Percentiles rank a stretch among this genome's conserved stretches.
These are phyloP conservation scores for Penicillium sp. DNA, from an alignment of 2,329 filamentous ascomycete species.

Conservation along the genomic window DNA sequence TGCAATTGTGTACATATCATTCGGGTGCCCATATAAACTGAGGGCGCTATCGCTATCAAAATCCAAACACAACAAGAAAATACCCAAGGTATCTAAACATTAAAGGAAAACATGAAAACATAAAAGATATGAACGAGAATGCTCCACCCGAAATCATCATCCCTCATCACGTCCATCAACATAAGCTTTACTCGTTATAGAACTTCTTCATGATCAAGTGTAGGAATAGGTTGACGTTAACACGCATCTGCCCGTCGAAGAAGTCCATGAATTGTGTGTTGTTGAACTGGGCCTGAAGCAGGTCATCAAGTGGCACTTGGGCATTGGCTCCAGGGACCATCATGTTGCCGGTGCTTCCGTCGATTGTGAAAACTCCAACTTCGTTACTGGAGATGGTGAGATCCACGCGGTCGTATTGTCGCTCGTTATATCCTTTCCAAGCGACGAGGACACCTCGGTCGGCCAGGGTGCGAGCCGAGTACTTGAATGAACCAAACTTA, in stretches of 20 bases:
- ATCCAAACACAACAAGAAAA: conserved; percentile 19
- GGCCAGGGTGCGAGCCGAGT: conserved; percentile 82
- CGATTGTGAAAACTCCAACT: conserved; percentile 90
- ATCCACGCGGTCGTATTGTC: conserved; percentile 90
- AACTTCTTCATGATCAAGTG: conserved; percentile 99
- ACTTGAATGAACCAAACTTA: conserved; percentile 98
- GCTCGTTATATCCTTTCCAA: conserved; percentile 82
- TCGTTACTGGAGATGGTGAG: conserved; percentile 92
- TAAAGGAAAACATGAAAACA: conserved; percentile 18
- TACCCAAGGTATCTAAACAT: conserved; percentile 32
- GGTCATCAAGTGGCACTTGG: conserved; percentile 84
- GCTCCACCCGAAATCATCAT: conserved; percentile 26
- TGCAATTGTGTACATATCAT: conserved; percentile 32
- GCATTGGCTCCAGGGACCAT: conserved; percentile 94
- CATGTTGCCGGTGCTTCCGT: conserved; percentile 88
- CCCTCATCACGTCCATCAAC: conserved; percentile 28
- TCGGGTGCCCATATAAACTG: conserved; percentile 20
- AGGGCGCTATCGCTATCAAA: conserved; percentile 30
- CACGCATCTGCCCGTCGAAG: conserved; percentile 81
- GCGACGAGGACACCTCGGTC: conserved; percentile 93
- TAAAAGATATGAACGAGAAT: conserved; percentile 27
- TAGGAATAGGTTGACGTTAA: conserved; percentile 96
- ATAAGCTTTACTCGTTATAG: conserved; percentile 60
- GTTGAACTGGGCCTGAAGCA: conserved; percentile 96
- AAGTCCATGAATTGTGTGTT: conserved; percentile 94